These are phyloP conservation scores for Crucihimalaya himalaica DNA, from an alignment of 345 rosid species.

Conservation along the genomic window DNA sequence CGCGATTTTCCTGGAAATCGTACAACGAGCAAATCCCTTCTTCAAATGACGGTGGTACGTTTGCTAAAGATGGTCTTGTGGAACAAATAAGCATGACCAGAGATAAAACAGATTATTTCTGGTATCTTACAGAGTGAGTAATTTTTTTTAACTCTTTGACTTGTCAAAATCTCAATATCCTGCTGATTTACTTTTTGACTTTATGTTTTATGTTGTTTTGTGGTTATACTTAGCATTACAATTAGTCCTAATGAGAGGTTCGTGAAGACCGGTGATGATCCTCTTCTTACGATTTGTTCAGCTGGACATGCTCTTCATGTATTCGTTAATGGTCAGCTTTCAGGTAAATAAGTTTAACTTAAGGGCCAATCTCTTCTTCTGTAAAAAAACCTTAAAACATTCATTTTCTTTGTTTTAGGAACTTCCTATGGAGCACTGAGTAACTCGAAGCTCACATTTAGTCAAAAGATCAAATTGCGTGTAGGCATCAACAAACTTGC, in stretches of 20 bases:
- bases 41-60: slow-evolving; percentile 50
- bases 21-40: slow-evolving; percentile 61
- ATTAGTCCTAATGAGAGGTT: slow-evolving; percentile 49
- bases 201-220: slow-evolving; percentile 42
- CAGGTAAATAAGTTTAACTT: slow-evolving; percentile 47
- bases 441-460: slow-evolving; percentile 55
- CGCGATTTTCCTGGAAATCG: slow-evolving; percentile 71
- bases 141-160: slow-evolving; percentile 29
- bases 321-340: slow-evolving; percentile 72
- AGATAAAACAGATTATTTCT: slow-evolving; percentile 84
- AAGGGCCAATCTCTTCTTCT: not conserved
- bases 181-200: slow-evolving; percentile 78
- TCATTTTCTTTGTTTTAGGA: slow-evolving; percentile 45
- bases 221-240: slow-evolving; percentile 27
- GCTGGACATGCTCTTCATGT: slow-evolving; percentile 78
- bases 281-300: slow-evolving; percentile 62
- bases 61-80: slow-evolving; percentile 58
- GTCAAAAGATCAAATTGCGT: slow-evolving; percentile 60
- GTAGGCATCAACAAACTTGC: slow-evolving; percentile 76
- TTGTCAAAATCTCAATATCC: slow-evolving; percentile 71
- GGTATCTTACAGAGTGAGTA: slow-evolving; percentile 95
- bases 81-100: slow-evolving; percentile 79
- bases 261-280: slow-evolving; percentile 45
- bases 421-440: slow-evolving; percentile 63
- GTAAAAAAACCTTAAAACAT: not conserved